phyloP scores from a whole-genome alignment of 1,284 basidiomycete species.

The Ganoderma sinense region DNA sequence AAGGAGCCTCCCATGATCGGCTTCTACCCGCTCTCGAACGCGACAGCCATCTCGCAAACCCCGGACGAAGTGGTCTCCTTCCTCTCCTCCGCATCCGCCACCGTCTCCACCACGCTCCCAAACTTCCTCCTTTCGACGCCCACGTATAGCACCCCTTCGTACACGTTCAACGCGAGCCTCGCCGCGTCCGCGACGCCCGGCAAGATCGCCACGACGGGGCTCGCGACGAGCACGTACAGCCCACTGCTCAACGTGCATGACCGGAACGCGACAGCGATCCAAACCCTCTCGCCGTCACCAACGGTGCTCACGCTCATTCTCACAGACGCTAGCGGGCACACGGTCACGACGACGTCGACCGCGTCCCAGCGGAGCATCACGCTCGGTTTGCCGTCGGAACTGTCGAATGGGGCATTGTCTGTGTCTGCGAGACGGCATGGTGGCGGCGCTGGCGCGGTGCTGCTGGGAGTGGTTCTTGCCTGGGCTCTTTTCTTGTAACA shows the following conservation, averaged over 20 bases:
- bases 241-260: constrained; percentile 52
- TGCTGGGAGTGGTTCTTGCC: constrained; percentile 5
- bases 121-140: constrained; percentile 79
- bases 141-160: constrained; percentile 68
- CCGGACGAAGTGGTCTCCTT: constrained; percentile 56
- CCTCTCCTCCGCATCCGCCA: constrained; percentile 69
- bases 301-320: constrained; percentile 44
- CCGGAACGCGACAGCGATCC: constrained; percentile 42
- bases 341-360: constrained; percentile 40
- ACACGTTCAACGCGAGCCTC: constrained; percentile 76
- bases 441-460: background rate
- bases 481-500: constrained; percentile 14
- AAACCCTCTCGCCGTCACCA: constrained; percentile 42
- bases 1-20: constrained; percentile 80
- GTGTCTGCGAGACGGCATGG: background rate
- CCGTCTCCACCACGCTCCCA: constrained; percentile 75
- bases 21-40: constrained; percentile 65
- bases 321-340: constrained; percentile 45
- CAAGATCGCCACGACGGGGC: constrained; percentile 60
- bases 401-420: constrained; percentile 13
- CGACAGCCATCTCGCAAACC: constrained; percentile 49
- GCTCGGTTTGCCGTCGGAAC: constrained; percentile 46
- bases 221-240: constrained; percentile 74
- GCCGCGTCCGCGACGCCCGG: constrained; percentile 58
- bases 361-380: constrained; percentile 39